Evolutionary conservation across 1,284 basidiomycete genomes (phyloP).

Genomic region (Trametes pubescens): DNA sequence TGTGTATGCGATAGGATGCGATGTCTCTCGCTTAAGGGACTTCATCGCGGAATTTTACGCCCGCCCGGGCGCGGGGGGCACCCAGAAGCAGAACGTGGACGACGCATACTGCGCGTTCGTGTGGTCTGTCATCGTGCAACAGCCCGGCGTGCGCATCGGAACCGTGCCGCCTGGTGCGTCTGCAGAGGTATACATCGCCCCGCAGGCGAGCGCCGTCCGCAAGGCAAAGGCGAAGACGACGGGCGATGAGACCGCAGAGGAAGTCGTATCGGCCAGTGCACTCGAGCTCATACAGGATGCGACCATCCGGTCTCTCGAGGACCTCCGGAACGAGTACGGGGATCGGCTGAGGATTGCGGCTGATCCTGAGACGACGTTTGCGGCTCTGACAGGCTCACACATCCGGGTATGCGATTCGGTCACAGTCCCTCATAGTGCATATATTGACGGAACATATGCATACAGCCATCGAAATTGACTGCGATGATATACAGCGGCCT

Average conservation of each 20-base stretch:
- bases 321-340: conserved; percentile 63
- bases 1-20: conserved; percentile 60
- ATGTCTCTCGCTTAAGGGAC: conserved; percentile 70
- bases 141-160: conserved; percentile 77
- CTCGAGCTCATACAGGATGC: conserved; percentile 64
- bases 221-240: conserved; percentile 67
- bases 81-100: conserved; percentile 67
- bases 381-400: conserved; percentile 85
- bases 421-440: neutral
- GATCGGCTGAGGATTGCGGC: conserved; percentile 77
- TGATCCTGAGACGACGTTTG: conserved; percentile 76
- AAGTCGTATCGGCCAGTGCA: conserved; percentile 47
- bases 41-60: conserved; percentile 73
- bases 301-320: conserved; percentile 57
- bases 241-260: conserved; percentile 55
- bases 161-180: conserved; percentile 61
- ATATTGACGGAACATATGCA: neutral
- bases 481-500: conserved; percentile 87
- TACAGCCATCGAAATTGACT: conserved; percentile 80
- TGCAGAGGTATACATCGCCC: conserved; percentile 78
- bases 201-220: conserved; percentile 68
- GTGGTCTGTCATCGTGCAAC: conserved; percentile 79
- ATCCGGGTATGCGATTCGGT: conserved; percentile 60
- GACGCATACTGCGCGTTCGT: conserved; percentile 81
- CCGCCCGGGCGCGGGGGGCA: conserved; percentile 28